Base-by-base conservation (phyloP, 2,329 filamentous ascomycete genomes). In the Fusarium illudens region DNA sequence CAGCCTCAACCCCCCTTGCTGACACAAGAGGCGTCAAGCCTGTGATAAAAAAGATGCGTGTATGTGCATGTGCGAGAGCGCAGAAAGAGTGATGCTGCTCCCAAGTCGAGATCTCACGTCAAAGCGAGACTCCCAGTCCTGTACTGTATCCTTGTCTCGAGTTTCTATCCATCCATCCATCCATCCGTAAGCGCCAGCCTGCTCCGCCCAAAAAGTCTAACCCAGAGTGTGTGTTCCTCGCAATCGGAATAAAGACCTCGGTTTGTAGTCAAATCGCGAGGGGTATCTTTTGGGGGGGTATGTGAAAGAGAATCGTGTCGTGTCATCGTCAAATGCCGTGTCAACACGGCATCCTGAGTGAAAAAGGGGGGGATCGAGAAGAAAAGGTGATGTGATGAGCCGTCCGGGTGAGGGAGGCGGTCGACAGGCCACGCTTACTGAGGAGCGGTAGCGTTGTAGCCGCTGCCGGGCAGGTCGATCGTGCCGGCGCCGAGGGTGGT, bases 401-500 rank as follows among this genome's bases (percentile, higher is more conserved):
- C 54, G 54, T 65, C 67, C 62, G 49, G 62, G 59, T 52, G 50
- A 60, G 57, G 60, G 33, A 39, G 36, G 36, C 36, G 36, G 36
- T 39, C 50, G 44, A 53, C 48, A 29, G 29, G 10, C 42, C 53
- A 37, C 49, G 37, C 55, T 67, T 72, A 71, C 36, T 52, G n/a
- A 19, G 53, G 4, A 44, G n/a, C 49, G 25, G 54, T 4, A 42
- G 19, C 39, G 25, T 54, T 27, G 50, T 67, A 64, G 36, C 44
- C 57, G 56, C 62, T 64, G 58, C 79, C 75, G 50, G 39, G 22
- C 39, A 44, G 39, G 4, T 17, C 5, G 6, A 44, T 9, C 9
- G 39, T 27, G 22, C 79, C 78, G 46, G 69, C 67, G 52, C 84
- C 84, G 9, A 86, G 82, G 25, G 84, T 86, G 75, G 81, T 83